Percentiles rank a stretch among this genome's conserved stretches.
Evolutionary conservation across 768 basidiomycete species (phyloP).

Genomic region (Russula compacta): DNA sequence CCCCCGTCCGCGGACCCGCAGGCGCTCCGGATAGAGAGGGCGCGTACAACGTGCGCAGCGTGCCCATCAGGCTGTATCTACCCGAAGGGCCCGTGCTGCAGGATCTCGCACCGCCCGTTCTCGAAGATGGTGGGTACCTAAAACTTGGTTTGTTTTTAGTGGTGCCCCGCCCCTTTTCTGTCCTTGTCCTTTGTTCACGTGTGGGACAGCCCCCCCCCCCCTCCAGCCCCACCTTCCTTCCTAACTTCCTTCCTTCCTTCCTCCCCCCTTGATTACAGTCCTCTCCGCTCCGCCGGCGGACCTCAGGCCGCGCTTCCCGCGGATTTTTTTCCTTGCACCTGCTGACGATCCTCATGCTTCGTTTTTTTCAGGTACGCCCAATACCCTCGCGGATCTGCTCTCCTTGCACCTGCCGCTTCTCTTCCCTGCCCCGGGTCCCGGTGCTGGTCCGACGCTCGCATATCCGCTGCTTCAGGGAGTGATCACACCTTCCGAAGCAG

Average conservation of each 20-base stretch:
- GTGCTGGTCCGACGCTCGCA: conserved; percentile 37
- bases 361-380: conserved; percentile 45
- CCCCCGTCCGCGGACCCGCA: conserved; percentile 55
- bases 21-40: conserved; percentile 59
- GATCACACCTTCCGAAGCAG: conserved; percentile 69
- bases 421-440: conserved; percentile 42
- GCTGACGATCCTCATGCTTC: conserved; percentile 15
- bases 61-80: conserved; percentile 85
- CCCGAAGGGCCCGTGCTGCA: conserved; percentile 87
- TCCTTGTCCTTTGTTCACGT: no score
- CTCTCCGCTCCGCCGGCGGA: not conserved
- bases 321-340: not conserved
- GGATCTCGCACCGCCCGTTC: conserved; percentile 73
- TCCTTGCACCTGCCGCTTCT: conserved; percentile 70
- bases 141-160: not conserved
- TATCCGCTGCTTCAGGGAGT: conserved; percentile 83
- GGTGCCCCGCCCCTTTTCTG: not conserved
- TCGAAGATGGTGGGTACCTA: conserved; percentile 58
- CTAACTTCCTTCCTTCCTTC: not conserved
- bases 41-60: conserved; percentile 77
- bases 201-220: no score
- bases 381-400: conserved; percentile 63
- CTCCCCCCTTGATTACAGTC: not conserved
- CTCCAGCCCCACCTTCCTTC: no score
- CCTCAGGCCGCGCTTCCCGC: conserved; percentile 8